These are phyloP conservation scores for Hibiscus mutabilis DNA, from an alignment of 345 rosid species.

Conservation along the genomic window DNA sequence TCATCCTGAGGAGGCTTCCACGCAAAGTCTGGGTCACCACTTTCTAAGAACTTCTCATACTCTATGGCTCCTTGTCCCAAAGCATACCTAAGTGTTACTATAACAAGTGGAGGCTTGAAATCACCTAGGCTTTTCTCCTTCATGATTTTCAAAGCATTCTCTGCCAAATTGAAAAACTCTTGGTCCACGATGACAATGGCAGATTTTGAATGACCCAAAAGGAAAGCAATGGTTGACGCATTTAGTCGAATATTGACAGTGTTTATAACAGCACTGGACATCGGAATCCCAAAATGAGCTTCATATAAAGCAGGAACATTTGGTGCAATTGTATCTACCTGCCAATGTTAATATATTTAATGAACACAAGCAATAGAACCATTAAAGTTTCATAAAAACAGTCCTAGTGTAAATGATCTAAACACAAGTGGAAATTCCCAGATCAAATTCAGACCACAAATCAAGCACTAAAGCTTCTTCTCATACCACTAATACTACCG, in stretches of 20 bases:
- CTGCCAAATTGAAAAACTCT: constrained; percentile 62
- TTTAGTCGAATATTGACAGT: constrained; percentile 73
- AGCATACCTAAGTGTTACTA: constrained; percentile 54
- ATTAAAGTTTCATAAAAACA: background rate
- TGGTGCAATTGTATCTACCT: constrained; percentile 86
- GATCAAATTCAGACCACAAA: background rate
- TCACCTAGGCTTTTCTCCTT: constrained; percentile 37
- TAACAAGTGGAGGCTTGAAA: constrained; percentile 50
- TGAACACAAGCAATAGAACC: background rate
- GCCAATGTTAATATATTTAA: constrained; percentile 10
- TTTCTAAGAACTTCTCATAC: constrained; percentile 70
- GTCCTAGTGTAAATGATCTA: background rate
- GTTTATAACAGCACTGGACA: constrained; percentile 86
- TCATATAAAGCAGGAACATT: constrained; percentile 78
- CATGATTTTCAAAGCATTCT: constrained; percentile 63
- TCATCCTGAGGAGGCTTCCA: constrained; percentile 92
- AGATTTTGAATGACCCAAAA: constrained; percentile 68
- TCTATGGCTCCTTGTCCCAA: constrained; percentile 67
- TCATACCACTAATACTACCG: background rate
- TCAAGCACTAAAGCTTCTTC: background rate
- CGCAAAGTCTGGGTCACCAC: constrained; percentile 59
- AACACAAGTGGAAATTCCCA: background rate
- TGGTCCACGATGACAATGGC: constrained; percentile 74
- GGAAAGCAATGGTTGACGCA: constrained; percentile 65
- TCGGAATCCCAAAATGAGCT: constrained; percentile 91